phyloP scores from a whole-genome alignment of 345 rosid genomes.

The Eucalyptus albens region DNA sequence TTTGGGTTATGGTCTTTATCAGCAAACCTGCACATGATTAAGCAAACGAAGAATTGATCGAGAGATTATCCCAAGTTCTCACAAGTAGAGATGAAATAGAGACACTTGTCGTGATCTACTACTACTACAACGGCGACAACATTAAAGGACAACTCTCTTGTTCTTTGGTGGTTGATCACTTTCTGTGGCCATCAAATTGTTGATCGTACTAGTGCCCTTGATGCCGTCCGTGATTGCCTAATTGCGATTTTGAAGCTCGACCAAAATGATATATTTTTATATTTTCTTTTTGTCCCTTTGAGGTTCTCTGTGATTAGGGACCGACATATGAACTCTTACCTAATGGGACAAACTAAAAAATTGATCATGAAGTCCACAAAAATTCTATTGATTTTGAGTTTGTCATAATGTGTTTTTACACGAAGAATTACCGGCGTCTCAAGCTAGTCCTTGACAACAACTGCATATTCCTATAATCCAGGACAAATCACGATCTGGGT shows the following conservation, averaged over 20 bases:
- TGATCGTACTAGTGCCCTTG: not conserved
- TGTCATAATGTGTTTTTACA: too few species aligned
- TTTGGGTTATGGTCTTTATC: not conserved
- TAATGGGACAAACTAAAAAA: too few species aligned
- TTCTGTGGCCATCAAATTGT: not conserved
- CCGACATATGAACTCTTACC: too few species aligned
- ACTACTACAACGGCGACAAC: not conserved
- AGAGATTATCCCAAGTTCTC: not conserved
- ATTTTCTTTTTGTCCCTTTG: not conserved
- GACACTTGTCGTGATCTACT: not conserved
- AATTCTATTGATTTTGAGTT: not conserved
- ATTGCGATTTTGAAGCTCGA: not conserved
- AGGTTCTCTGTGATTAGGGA: too few species aligned
- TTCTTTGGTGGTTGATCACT: not conserved
- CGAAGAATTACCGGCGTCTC: too few species aligned
- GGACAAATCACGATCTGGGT: too few species aligned
- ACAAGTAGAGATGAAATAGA: not conserved
- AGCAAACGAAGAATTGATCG: not conserved
- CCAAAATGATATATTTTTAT: not conserved
- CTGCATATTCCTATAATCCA: too few species aligned
- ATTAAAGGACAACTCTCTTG: not conserved
- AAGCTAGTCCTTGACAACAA: too few species aligned
- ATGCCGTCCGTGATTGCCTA: not conserved
- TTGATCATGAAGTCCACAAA: too few species aligned
- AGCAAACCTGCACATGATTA: not conserved